Base-by-base conservation (phyloP, 208 protist genomes). In the Wallacemonas sp. region DNA sequence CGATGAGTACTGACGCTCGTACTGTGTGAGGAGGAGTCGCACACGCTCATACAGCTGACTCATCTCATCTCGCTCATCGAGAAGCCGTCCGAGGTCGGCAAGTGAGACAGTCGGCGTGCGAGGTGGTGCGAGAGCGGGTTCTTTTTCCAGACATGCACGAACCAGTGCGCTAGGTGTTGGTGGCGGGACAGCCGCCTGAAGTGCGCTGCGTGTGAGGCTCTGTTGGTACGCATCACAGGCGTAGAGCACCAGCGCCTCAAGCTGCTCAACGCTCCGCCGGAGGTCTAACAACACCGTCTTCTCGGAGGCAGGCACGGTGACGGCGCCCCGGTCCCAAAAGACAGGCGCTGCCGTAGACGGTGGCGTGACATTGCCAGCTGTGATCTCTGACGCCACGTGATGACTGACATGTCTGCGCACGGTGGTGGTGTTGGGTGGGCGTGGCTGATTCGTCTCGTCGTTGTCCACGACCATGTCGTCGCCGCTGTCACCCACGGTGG, bases 51-150 rank as follows among this genome's bases (percentile, higher is more conserved):
- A 81, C 61, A 76, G 71, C 30, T 84, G 75, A 53, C 72, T 68
- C 17, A 93, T 66, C 1, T 57, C 46, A 60, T 93, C 87, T 9
- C 87, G 61, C 54, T 91, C 79, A 45, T 89, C 87, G n/a, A 90
- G 45, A 30, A 91, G 50, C 41, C 60, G 17, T 5, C 83, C 81
- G 19, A 93, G 68, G 45, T 87, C 72, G 42, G 83, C 68, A 19
- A 93, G 66, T 29, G 80, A 81, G 42, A 83, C 69, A 15, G 57
- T 75, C n/a, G 42, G 33, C 4, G 38, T 30, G 15, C 15, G 27
- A 17, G 30, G 15, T 5, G 44, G 38, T 21, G 26, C 21, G 3
- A 62, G 36, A 13, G 39, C 55, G 5, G 55, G 34, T 29, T 48
- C 39, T 13, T 38, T 8, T 57, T 26, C 30, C 26, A 57, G n/a